These are phyloP conservation scores for Candida insectorum DNA, from an alignment of 805 yeast genomes.

Conservation along the genomic window DNA sequence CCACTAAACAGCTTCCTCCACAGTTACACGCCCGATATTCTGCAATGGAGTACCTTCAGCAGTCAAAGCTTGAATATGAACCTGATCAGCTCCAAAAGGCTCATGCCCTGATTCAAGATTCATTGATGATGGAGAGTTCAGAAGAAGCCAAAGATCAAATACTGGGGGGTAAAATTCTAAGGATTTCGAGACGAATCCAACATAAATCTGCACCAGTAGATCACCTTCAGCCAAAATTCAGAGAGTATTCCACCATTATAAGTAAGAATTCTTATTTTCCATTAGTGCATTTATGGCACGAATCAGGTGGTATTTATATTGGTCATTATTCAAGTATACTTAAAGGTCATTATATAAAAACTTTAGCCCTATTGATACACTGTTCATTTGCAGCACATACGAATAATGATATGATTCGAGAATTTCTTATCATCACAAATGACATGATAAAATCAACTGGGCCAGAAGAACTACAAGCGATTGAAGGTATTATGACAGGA, in stretches of 20 bases:
- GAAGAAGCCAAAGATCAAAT: slow-evolving; percentile 29
- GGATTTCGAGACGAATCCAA: slow-evolving; percentile 37
- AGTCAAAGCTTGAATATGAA: slow-evolving; percentile 3
- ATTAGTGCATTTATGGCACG: slow-evolving; percentile 49
- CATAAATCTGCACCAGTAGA: slow-evolving; percentile 8
- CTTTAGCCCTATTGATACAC: slow-evolving; percentile 54
- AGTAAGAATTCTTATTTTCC: slow-evolving; percentile 51
- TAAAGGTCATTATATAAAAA: slow-evolving; percentile 56
- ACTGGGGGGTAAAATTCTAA: slow-evolving; percentile 38
- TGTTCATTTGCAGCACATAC: slow-evolving; percentile 54
- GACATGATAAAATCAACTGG: slow-evolving; percentile 17
- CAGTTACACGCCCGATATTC: slow-evolving; percentile 43
- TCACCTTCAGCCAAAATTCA: slow-evolving; percentile 15
- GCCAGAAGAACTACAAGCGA: slow-evolving; percentile 28
- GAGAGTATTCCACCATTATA: slow-evolving; percentile 42
- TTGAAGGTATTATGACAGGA: slow-evolving; percentile 40
- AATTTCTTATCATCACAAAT: slow-evolving; percentile 38
- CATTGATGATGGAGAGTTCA: slow-evolving; percentile 28
- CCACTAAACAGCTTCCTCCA: slow-evolving; percentile 45
- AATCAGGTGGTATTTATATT: slow-evolving; percentile 42
- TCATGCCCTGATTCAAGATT: slow-evolving; percentile 24
- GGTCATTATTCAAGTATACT: slow-evolving; percentile 56
- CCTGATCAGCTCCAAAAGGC: slow-evolving; percentile 3
- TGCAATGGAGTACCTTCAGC: slow-evolving; percentile 5
- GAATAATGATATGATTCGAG: slow-evolving; percentile 55